Conservation (phyloP, 345 rosid species). For the Populus davidiana region DNA sequence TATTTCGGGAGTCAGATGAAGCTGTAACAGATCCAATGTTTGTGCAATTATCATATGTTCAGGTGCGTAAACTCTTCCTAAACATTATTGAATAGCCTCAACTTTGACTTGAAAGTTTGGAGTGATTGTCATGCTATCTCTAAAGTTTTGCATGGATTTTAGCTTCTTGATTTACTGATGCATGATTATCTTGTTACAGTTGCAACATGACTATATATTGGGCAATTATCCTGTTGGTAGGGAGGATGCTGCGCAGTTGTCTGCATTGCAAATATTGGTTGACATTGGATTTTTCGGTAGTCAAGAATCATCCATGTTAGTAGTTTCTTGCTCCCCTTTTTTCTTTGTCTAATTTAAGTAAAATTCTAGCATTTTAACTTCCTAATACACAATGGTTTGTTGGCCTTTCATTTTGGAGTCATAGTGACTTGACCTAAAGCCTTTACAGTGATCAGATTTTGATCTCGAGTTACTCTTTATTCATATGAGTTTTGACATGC, state of each 20-base stretch:
- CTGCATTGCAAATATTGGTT: constrained; percentile 90
- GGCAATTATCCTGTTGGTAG: constrained; percentile 99
- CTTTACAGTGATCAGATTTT: not conserved
- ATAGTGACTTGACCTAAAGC: not conserved
- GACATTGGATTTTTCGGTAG: constrained; percentile 81
- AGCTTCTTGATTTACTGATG: constrained; percentile 16
- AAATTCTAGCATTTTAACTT: not conserved
- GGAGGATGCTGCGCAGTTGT: constrained; percentile 96
- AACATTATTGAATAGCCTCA: constrained; percentile 6
- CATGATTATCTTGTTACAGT: constrained; percentile 43
- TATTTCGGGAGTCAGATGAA: constrained; percentile 97
- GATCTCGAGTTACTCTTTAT: not conserved
- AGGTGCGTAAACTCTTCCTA: constrained; percentile 47
- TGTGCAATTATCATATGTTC: constrained; percentile 90
- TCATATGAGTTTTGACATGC: not conserved
- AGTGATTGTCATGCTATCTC: constrained; percentile 1
- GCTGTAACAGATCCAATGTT: constrained; percentile 93
- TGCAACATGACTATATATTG: constrained; percentile 93
- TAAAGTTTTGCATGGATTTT: not conserved
- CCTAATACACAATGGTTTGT: not conserved
- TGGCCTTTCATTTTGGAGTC: not conserved
- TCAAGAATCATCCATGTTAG: constrained; percentile 92
- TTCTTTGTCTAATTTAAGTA: not conserved
- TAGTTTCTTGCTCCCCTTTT: constrained; percentile 7
- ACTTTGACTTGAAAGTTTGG: not conserved